These are phyloP conservation scores for Ambrosia artemisiifolia DNA, from an alignment of 129 eudicot genomes.

Conservation along the genomic window DNA sequence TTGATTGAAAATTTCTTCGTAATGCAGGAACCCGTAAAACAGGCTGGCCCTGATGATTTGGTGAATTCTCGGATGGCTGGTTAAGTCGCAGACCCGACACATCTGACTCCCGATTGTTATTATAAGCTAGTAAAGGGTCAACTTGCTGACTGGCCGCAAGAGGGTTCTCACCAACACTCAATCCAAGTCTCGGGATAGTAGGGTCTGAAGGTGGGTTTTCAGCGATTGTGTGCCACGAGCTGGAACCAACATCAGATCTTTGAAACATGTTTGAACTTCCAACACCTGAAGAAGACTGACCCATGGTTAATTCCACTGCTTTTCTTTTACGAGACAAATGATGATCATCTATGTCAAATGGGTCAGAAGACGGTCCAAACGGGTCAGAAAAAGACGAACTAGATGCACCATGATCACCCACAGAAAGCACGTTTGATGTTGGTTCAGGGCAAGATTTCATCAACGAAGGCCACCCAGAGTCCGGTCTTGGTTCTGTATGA, in stretches of 20 bases:
- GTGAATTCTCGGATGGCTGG: constrained; percentile 22
- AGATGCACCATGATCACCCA: constrained; percentile 36
- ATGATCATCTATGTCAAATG: constrained; percentile 40
- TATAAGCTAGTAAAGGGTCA: constrained; percentile 30
- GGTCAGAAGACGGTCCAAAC: constrained; percentile 32
- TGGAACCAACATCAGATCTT: constrained; percentile 34
- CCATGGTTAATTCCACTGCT: constrained; percentile 51
- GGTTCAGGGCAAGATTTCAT: constrained; percentile 35
- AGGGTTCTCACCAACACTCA: constrained; percentile 41
- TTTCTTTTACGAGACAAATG: constrained; percentile 68
- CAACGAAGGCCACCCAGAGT: constrained; percentile 50
- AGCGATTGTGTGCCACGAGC: constrained; percentile 35
- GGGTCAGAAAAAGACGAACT: constrained; percentile 45
- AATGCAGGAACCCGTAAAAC: constrained; percentile 36
- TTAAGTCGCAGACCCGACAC: constrained; percentile 30
- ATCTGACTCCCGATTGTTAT: constrained; percentile 27
- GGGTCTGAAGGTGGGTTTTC: constrained; percentile 37
- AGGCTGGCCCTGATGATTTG: constrained; percentile 33
- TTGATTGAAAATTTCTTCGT: constrained; percentile 41
- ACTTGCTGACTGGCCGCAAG: constrained; percentile 37
- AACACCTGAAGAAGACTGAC: constrained; percentile 63
- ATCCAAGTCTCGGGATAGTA: constrained; percentile 55
- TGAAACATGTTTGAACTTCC: constrained; percentile 47
- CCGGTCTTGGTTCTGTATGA: constrained; percentile 33
- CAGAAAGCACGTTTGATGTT: constrained; percentile 37